Percentiles rank a stretch among this genome's conserved stretches.
phyloP scores from a whole-genome alignment of 495 filamentous ascomycete genomes.

The Amphirosellinia nigrospora region DNA sequence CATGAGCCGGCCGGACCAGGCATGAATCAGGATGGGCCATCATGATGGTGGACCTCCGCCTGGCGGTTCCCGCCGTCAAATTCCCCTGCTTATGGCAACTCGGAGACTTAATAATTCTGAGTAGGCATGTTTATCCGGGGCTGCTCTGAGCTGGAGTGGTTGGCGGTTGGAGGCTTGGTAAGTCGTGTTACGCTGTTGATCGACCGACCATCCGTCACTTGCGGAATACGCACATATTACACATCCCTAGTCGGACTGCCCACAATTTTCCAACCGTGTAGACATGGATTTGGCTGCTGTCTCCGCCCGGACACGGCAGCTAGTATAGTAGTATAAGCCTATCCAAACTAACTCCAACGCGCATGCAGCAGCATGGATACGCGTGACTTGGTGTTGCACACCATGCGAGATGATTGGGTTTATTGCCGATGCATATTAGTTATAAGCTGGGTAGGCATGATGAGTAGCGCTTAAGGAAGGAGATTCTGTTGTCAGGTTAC shows the following conservation, averaged over 20 bases:
- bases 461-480: background rate
- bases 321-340: background rate
- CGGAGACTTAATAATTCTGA: slow-evolving; percentile 8
- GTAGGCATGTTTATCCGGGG: background rate
- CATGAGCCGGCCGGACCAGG: background rate
- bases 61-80: background rate
- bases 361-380: slow-evolving; percentile 6
- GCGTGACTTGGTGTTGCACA: background rate
- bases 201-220: slow-evolving; percentile 12
- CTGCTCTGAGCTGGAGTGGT: slow-evolving; percentile 3
- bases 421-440: background rate
- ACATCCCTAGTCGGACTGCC: background rate
- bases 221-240: slow-evolving; percentile 19
- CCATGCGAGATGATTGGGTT: background rate
- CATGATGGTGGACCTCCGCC: background rate
- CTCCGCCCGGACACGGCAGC: background rate
- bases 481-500: background rate
- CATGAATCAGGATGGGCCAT: background rate
- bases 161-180: background rate
- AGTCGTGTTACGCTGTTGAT: background rate
- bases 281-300: background rate
- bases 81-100: background rate
- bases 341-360: background rate
- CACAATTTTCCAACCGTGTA: slow-evolving; percentile 1
- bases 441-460: background rate